Base-by-base conservation (phyloP, 2,329 filamentous ascomycete species). In the Cladosporium halotolerans region DNA sequence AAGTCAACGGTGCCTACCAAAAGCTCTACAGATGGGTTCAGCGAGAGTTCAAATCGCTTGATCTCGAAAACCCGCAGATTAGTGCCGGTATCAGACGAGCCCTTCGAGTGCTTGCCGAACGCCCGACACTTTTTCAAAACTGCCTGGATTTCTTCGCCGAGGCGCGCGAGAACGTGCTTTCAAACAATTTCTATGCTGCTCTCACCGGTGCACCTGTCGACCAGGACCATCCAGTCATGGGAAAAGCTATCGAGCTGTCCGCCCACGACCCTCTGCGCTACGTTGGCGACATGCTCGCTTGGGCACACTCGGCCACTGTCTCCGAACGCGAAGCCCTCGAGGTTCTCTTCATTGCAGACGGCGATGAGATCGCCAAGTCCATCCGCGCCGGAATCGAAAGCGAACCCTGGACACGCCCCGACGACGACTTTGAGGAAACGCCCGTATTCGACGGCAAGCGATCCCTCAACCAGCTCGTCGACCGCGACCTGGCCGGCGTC, bases 1-100 rank as follows among this genome's bases (percentile, higher is more conserved):
- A 89, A 57, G 79, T 99, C 46, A 93, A 96, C 64, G 79, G 85
- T 13, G 92, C 89, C 4, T 99, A 93, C 62, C 92, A 99, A 67
- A 99, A 96, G 67, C 79, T 99, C 2, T 96, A 95, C 71, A 84
- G 89, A 62, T 99, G 92, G 92, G 84, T 95, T 16, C 91, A 96
- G 67, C 84, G 87, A 55, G 90, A 96, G 63, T 95, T 99, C 72
- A 95, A 91, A 68, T 85, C 85, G 0, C 73, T 97, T 47, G 95
- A 97, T 67, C 79, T 97, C 8, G 93, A 99, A 65, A 96, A 95
- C 60, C 91, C 91, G 0, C 91, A 95, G 63, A 91, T 97, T 68
- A 91, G 87, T 66, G 80, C 85, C 16, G 85, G 88, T 0, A 91
- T 99, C 57, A 82, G 92, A 48, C 82, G 85, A 53, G 90, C 90